Evolutionary conservation across 352 stramenopile genomes (phyloP).

Genomic region (Phytophthora foliorum): DNA sequence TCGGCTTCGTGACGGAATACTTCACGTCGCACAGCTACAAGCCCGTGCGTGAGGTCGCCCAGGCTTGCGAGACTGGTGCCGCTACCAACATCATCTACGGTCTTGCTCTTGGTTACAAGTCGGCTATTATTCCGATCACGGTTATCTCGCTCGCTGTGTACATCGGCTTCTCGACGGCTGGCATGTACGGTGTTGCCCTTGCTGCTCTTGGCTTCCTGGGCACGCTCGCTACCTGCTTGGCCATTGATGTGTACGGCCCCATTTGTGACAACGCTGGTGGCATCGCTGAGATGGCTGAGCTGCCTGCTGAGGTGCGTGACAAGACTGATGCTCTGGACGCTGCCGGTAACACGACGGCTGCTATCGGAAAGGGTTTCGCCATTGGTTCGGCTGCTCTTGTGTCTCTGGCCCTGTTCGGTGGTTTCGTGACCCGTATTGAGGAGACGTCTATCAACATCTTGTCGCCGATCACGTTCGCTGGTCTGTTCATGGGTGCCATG

Average conservation of each 20-base stretch:
- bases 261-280: conserved; percentile 99
- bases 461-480: conserved; percentile 98
- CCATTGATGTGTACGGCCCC: conserved; percentile 99
- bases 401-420: conserved; percentile 98
- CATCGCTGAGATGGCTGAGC: conserved; percentile 99
- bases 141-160: conserved; percentile 98
- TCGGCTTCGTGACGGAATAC: conserved; percentile 99
- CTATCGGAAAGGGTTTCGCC: conserved; percentile 99
- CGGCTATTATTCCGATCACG: conserved; percentile 98
- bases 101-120: conserved; percentile 99
- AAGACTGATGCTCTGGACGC: conserved; percentile 99
- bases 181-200: conserved; percentile 98
- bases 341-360: conserved; percentile 99
- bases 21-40: conserved; percentile 99
- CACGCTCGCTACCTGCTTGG: conserved; percentile 98
- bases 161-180: conserved; percentile 96
- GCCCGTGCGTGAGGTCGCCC: conserved; percentile 96
- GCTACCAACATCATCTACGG: conserved; percentile 99
- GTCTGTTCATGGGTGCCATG: conserved; percentile 99
- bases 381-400: conserved; percentile 99
- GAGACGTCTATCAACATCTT: conserved; percentile 97
- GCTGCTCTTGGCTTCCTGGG: conserved; percentile 99
- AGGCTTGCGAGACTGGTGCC: conserved; percentile 98
- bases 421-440: conserved; percentile 98
- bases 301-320: conserved; percentile 97